phyloP scores from a whole-genome alignment of 139 green algal genomes.

The Coelastrella sp. region DNA sequence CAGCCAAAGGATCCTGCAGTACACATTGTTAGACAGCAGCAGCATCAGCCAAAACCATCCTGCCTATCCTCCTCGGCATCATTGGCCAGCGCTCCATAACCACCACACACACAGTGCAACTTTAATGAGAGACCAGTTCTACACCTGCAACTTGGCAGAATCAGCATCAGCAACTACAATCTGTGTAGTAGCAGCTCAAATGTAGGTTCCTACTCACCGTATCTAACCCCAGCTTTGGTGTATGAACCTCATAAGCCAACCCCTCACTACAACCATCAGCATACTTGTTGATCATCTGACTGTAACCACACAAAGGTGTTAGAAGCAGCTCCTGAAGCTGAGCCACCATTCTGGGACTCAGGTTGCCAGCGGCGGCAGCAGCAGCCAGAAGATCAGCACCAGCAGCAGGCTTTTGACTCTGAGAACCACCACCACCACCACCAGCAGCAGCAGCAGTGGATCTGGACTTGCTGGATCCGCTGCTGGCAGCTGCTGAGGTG shows the following conservation, averaged over 20 bases:
- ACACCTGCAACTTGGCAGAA: no score
- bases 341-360: conserved; percentile 11
- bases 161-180: no score
- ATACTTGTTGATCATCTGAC: conserved; percentile 20
- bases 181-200: no score
- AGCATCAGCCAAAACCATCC: no score
- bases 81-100: no score
- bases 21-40: no score
- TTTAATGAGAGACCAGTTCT: no score
- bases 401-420: no score
- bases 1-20: conserved; percentile 45
- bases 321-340: conserved; percentile 34
- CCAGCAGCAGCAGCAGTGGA: not conserved
- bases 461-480: not conserved
- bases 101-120: no score
- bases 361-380: not conserved
- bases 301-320: conserved; percentile 23
- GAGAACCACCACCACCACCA: not conserved
- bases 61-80: no score
- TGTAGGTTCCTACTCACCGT: no score
- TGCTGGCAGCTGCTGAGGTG: not conserved
- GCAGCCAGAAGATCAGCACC: conserved; percentile 17
- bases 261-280: not conserved
- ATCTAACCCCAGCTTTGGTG: not conserved
- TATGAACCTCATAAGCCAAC: conserved; percentile 26